Evolutionary conservation across 2,329 filamentous ascomycete genomes (phyloP), one percentile per base, ranked within the genome.

Genomic region (Alternaria sp.): DNA sequence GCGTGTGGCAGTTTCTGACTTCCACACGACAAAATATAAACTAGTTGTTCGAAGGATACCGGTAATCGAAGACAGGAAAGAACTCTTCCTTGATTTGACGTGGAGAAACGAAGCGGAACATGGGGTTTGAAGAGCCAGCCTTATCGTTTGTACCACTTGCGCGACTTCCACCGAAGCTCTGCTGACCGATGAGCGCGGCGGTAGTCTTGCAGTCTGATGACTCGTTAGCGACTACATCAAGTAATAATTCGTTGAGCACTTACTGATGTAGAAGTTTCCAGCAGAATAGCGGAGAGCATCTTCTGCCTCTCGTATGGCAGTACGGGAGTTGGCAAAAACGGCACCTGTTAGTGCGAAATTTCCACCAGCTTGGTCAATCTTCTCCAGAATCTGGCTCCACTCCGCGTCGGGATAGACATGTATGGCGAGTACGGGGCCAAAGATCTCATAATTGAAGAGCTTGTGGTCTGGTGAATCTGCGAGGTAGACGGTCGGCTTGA

Each of bases 221-320:
- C 12, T 49, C 7, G 18, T 49, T 22, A 49, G 45, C 8, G 7
- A 10, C 0, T 9, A 9, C 74, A 2, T 14, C 10, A 3, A 22
- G 7, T 12, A 9, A 6, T 1, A 1, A 2, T 49, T 2, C 7
- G 28, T 6, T 20, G 9, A 16, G 2, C 1, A 22, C 66, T 82
- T 79, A 62, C 81, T 94, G 80, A 94, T 85, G 81, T 94, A 94
- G 77, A 93, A 93, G 81, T 94, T 94, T 18, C 91, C 91, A 1
- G 91, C 90, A 0, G 89, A 83, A 75, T 92, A 89, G 65, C 90
- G 84, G 57, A 94, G 84, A 57, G 84, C 85, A 70, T 92, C 87
- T 79, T 93, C 90, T 0, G 90, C 91, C 57, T 84, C 83, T 14
- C 88, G 85, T 55, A 93, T 80, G 9, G 85, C 89, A 20, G 82